phyloP scores from a whole-genome alignment of 441 rosid species.

The Populus tomentosa region DNA sequence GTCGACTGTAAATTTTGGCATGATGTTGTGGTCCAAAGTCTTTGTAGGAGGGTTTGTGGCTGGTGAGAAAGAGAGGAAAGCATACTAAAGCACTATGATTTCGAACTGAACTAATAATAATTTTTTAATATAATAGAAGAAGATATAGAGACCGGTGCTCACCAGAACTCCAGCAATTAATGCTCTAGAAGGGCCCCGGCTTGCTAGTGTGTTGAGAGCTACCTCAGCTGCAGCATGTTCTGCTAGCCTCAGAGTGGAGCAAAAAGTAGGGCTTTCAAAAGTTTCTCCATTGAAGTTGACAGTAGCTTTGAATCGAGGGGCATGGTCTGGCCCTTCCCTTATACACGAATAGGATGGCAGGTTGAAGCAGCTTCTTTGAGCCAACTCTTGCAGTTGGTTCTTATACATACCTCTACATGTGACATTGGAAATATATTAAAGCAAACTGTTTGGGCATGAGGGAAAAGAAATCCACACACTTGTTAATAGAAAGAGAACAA shows the following conservation, averaged over 20 bases:
- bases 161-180: constrained; percentile 62
- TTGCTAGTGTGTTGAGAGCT: constrained; percentile 50
- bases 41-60: neutral
- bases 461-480: neutral
- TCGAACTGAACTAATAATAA: neutral
- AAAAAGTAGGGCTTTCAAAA: constrained; percentile 58
- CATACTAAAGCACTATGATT: neutral
- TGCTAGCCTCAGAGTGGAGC: constrained; percentile 62
- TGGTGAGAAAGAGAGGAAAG: neutral
- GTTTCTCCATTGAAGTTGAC: constrained; percentile 74
- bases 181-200: constrained; percentile 46
- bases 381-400: constrained; percentile 72
- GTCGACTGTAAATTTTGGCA: neutral
- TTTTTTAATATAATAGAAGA: neutral
- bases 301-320: constrained; percentile 66
- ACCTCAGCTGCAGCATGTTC: constrained; percentile 70
- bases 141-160: constrained; percentile 9
- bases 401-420: constrained; percentile 42
- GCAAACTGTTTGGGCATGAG: neutral
- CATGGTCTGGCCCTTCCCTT: constrained; percentile 78
- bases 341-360: constrained; percentile 65
- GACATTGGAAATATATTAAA: neutral
- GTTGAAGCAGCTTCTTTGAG: constrained; percentile 75
- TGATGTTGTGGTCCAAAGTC: neutral
- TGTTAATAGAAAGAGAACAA: neutral